phyloP scores from a whole-genome alignment of 2,329 filamentous ascomycete genomes.

The Capronia coronata region DNA sequence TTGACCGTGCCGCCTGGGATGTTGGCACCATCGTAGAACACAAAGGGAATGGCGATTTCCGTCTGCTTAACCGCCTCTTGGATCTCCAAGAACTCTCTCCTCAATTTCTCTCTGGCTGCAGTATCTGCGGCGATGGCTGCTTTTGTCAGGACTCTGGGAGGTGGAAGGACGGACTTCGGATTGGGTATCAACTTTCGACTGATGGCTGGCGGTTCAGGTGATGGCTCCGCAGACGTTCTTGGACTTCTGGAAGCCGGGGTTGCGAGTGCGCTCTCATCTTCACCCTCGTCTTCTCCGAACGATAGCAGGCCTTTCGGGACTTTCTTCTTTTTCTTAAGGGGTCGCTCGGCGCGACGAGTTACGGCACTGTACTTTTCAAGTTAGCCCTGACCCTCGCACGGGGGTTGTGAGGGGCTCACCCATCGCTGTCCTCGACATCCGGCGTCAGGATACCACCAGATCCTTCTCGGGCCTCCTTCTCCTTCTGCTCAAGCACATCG shows the following conservation, averaged over 20 bases:
- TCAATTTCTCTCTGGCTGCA: conserved; percentile 64
- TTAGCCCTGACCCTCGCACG: conserved; percentile 40
- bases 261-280: conserved; percentile 36
- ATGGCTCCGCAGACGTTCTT: conserved; percentile 13
- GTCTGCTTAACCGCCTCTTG: conserved; percentile 84
- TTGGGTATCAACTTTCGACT: conserved; percentile 38
- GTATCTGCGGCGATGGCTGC: conserved; percentile 71
- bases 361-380: conserved; percentile 51
- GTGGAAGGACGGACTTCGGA: conserved; percentile 37
- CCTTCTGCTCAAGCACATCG: conserved; percentile 86
- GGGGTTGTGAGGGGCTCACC: conserved; percentile 45
- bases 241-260: conserved; percentile 18
- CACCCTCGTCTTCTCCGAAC: conserved; percentile 59
- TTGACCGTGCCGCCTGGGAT: conserved; percentile 75
- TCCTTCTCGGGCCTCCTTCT: conserved; percentile 67
- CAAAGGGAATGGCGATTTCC: conserved; percentile 86
- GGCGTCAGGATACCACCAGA: conserved; percentile 44
- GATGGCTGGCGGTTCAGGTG: conserved; percentile 13
- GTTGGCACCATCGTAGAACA: conserved; percentile 94
- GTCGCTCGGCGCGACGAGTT: conserved; percentile 40
- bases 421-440: conserved; percentile 48
- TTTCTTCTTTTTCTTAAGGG: conserved; percentile 49
- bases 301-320: conserved; percentile 57
- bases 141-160: conserved; percentile 72
- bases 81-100: conserved; percentile 72